A percentile compares a stretch with the other conserved stretches of the same genome.
Evolutionary conservation across 2,329 filamentous ascomycete species (phyloP).

Genomic region (Talaromyces albobiverticillius): DNA sequence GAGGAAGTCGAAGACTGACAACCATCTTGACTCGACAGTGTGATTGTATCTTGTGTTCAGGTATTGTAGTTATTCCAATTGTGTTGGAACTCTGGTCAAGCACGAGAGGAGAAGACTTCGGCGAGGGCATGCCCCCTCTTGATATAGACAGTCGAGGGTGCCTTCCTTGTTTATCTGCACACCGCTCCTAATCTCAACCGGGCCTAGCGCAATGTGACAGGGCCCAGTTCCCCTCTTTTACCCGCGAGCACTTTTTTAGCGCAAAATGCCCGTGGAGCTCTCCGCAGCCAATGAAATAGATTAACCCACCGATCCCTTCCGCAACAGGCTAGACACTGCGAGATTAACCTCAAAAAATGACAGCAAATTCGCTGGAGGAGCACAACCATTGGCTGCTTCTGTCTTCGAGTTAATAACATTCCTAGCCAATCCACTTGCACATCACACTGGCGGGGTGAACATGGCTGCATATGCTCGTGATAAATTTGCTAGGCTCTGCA

Average conservation of each 20-base stretch:
- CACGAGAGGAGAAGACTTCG: background rate
- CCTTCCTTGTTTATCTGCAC: background rate
- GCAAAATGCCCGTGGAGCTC: background rate
- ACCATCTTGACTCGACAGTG: constrained; percentile 6
- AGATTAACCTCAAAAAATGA: background rate
- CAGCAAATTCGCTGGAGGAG: background rate
- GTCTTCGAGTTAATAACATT: background rate
- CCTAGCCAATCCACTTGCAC: background rate
- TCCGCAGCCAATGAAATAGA: constrained; percentile 1
- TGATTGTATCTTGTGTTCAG: background rate
- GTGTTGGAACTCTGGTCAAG: background rate
- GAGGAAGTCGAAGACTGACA: constrained; percentile 13
- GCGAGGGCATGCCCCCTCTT: background rate
- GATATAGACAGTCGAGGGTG: background rate
- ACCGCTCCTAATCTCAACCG: background rate
- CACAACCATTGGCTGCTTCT: background rate
- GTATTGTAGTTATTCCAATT: background rate
- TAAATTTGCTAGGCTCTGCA: background rate
- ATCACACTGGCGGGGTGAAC: background rate
- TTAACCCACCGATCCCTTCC: background rate
- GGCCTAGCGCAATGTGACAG: background rate
- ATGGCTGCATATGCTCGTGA: background rate
- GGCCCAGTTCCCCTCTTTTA: background rate
- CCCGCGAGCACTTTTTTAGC: background rate
- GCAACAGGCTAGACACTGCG: background rate